Evolutionary conservation across 805 yeast genomes (phyloP), one percentile per base, ranked within the genome.

Genomic region (Kuraishia ogatae): DNA sequence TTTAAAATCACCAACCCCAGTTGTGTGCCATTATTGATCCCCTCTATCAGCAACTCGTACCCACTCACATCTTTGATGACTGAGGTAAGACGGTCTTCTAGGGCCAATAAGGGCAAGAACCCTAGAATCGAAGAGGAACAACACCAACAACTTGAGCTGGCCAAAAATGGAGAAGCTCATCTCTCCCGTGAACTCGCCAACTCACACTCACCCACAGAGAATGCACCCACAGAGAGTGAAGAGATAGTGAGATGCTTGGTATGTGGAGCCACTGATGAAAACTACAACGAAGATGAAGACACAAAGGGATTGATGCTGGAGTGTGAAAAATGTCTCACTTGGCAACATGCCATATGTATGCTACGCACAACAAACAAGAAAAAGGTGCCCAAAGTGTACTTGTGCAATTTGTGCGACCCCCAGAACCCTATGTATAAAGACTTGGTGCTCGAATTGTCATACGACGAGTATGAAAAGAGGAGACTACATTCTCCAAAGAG

Each of bases 281-380:
- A 81, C 58, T 84, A 81, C 63, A 73, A 83, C 61, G 86, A 78
- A 57, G 83, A 76, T 0, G 76, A 74, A 2, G 88, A 83, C 57
- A 66, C 67, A 1, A 67, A 73, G 11, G 83, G 87, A 15, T 73
- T 72, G 13, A 83, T 84, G 87, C 77, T 85, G 26, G 82, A 82
- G 61, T 86, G 92, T 67, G 89, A 83, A 26, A 60, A 68, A 7
- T 86, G 92, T 64, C 67, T 75, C 50, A 79, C 89, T 1, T 86
- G 91, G 91, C 91, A 86, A 64, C 92, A 86, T 63, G 78, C 80
- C 35, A 69, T 64, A 54, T 86, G 92, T 66, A 74, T 84, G 79
- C 77, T 84, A 24, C 82, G 76, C 50, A 64, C 71, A 8, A 66
- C 70, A 11, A 62, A 62, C n/a, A 64, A 61, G 22, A 68, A 65